Percentiles rank a stretch among this genome's conserved stretches.
Evolutionary conservation across 2,329 filamentous ascomycete genomes (phyloP).

Genomic region (Microcyclosporella mali): DNA sequence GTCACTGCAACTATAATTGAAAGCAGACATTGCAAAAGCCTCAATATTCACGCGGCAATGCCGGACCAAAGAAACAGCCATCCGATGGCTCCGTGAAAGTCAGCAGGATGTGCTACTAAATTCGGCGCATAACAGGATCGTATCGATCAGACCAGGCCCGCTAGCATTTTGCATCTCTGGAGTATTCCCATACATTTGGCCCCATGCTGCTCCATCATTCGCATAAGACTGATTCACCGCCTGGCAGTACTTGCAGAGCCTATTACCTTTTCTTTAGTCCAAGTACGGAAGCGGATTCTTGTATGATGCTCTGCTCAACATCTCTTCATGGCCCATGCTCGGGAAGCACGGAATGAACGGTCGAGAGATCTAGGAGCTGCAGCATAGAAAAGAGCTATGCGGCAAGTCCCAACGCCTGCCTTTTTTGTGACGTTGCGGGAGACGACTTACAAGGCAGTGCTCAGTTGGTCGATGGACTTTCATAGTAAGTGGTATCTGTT

Average conservation of each 20-base stretch:
- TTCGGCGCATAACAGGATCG: too few relatives aligned
- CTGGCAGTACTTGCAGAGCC: constrained; percentile 3
- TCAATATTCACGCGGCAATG: too few relatives aligned
- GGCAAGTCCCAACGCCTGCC: constrained; percentile 1
- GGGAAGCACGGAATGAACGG: neutral
- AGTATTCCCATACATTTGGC: neutral
- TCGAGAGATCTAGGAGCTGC: neutral
- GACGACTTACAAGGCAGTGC: constrained; percentile 30
- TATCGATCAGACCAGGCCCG: too few relatives aligned
- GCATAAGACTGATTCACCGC: constrained; percentile 3
- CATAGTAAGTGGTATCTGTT: neutral
- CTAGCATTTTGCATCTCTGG: neutral
- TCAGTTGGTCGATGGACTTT: neutral
- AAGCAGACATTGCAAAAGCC: too few relatives aligned
- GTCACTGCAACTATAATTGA: too few relatives aligned
- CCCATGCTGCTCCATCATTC: neutral
- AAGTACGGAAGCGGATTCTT: constrained; percentile 4
- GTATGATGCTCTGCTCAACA: constrained; percentile 1
- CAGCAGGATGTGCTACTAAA: too few relatives aligned
- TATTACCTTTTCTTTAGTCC: constrained; percentile 1
- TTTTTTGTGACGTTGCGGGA: neutral
- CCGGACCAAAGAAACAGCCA: too few relatives aligned
- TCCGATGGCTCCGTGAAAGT: too few relatives aligned
- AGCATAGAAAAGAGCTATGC: neutral
- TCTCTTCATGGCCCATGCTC: neutral